These are phyloP conservation scores for Stentor coeruleus DNA, from an alignment of 73 alveolate genomes.

Conservation along the genomic window DNA sequence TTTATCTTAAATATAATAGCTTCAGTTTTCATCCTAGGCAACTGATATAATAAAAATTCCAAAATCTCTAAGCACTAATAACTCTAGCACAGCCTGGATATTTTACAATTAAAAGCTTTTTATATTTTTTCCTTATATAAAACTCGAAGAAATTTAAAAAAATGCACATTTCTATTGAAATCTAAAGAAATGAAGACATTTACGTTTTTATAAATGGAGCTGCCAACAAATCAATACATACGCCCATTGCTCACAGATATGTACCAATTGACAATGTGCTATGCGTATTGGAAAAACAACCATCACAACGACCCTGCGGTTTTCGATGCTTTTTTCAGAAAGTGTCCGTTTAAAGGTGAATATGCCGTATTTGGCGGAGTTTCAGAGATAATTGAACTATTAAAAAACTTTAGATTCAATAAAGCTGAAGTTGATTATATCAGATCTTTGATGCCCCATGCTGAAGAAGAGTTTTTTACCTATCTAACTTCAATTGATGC, in stretches of 20 bases:
- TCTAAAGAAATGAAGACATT: no score
- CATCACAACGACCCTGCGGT: slow-evolving; percentile 48
- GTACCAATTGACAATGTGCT: slow-evolving; percentile 62
- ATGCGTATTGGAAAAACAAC: slow-evolving; percentile 60
- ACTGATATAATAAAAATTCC: no score
- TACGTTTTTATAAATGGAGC: slow-evolving; percentile 4
- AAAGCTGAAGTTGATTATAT: slow-evolving; percentile 55
- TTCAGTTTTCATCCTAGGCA: no score
- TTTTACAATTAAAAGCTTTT: no score
- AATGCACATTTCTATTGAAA: no score
- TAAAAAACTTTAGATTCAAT: slow-evolving; percentile 53
- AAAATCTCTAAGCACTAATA: no score
- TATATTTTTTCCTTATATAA: no score
- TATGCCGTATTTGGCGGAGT: slow-evolving; percentile 75
- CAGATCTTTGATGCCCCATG: slow-evolving; percentile 44
- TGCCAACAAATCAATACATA: not conserved
- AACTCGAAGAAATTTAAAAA: no score
- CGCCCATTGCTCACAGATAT: slow-evolving; percentile 64
- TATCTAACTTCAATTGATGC: slow-evolving; percentile 44
- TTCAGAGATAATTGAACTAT: slow-evolving; percentile 55
- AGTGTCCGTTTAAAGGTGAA: slow-evolving; percentile 68
- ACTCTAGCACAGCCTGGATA: no score
- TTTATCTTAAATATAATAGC: no score
- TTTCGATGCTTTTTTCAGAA: slow-evolving; percentile 69
- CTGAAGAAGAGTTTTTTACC: slow-evolving; percentile 59